Conservation (phyloP, 2,329 filamentous ascomycete genomes). For the Knoxdaviesia capensis region DNA sequence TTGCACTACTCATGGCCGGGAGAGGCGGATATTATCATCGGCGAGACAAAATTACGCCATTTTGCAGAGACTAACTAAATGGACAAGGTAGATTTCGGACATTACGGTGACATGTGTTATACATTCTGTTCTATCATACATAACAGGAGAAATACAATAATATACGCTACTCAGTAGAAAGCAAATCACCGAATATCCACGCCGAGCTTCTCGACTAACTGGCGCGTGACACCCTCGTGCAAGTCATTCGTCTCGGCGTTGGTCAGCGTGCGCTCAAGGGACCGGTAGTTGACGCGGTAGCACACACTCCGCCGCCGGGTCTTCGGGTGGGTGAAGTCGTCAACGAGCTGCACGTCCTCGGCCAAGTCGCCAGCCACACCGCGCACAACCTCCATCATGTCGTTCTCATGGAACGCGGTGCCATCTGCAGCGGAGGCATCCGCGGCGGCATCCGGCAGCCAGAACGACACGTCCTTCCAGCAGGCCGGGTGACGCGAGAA, state of each 20-base stretch:
- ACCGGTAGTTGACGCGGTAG: slow-evolving; percentile 87
- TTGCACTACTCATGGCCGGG: no score
- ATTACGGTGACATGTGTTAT: neutral
- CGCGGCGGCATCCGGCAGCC: slow-evolving; percentile 32
- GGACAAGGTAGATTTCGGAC: neutral
- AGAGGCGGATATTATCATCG: no score
- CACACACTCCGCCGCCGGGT: slow-evolving; percentile 68
- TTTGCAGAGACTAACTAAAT: neutral
- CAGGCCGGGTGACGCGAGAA: slow-evolving; percentile 86
- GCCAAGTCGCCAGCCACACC: slow-evolving; percentile 64
- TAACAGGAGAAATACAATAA: neutral
- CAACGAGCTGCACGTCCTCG: slow-evolving; percentile 70
- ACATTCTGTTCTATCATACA: neutral
- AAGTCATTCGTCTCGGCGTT: slow-evolving; percentile 61
- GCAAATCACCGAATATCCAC: slow-evolving; percentile 46
- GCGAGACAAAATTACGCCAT: neutral
- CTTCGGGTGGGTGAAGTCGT: slow-evolving; percentile 78
- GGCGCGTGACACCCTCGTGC: slow-evolving; percentile 45
- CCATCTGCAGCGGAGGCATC: slow-evolving; percentile 23
- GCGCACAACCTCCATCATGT: slow-evolving; percentile 89
- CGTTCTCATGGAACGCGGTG: slow-evolving; percentile 68
- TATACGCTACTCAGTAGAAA: slow-evolving; percentile 8
- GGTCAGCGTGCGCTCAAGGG: slow-evolving; percentile 74
- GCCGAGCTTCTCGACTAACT: slow-evolving; percentile 49
- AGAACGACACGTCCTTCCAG: slow-evolving; percentile 87